phyloP scores from a whole-genome alignment of 768 basidiomycete species.

The Leccinum broughii region DNA sequence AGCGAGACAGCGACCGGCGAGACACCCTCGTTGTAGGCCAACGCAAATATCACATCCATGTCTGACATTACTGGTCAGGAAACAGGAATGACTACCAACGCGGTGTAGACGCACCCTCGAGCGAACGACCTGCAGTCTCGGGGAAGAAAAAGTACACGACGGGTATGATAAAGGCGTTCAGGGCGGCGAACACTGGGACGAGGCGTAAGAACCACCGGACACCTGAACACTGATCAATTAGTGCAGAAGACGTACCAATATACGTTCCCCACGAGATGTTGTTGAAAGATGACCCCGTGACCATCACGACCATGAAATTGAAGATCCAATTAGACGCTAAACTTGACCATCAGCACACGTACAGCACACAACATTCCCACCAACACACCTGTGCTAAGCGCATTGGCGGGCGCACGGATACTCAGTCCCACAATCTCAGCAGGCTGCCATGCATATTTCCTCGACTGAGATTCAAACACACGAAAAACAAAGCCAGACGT shows the following conservation, averaged over 20 bases:
- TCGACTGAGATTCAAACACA: background rate
- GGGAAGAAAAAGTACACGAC: conserved; percentile 61
- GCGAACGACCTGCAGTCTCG: conserved; percentile 58
- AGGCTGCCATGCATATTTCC: conserved; percentile 38
- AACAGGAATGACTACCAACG: background rate
- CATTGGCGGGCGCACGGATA: conserved; percentile 65
- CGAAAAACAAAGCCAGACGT: conserved; percentile 21
- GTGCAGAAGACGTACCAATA: conserved; percentile 40
- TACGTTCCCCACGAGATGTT: conserved; percentile 62
- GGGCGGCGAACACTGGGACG: conserved; percentile 47
- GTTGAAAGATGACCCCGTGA: conserved; percentile 58
- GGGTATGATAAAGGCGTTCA: conserved; percentile 59
- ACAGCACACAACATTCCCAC: background rate
- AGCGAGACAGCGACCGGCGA: conserved; percentile 46
- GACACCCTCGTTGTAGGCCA: conserved; percentile 44
- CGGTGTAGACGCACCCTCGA: conserved; percentile 43
- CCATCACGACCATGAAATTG: conserved; percentile 61
- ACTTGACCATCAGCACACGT: background rate
- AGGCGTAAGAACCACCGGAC: background rate
- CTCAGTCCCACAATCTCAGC: conserved; percentile 65
- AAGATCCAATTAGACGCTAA: conserved; percentile 51
- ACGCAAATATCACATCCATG: conserved; percentile 49
- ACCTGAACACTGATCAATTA: background rate
- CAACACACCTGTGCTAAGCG: conserved; percentile 50
- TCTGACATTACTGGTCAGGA: conserved; percentile 25